These are phyloP conservation scores for Colletotrichum cereale DNA, from an alignment of 2,329 filamentous ascomycete species.

Conservation along the genomic window DNA sequence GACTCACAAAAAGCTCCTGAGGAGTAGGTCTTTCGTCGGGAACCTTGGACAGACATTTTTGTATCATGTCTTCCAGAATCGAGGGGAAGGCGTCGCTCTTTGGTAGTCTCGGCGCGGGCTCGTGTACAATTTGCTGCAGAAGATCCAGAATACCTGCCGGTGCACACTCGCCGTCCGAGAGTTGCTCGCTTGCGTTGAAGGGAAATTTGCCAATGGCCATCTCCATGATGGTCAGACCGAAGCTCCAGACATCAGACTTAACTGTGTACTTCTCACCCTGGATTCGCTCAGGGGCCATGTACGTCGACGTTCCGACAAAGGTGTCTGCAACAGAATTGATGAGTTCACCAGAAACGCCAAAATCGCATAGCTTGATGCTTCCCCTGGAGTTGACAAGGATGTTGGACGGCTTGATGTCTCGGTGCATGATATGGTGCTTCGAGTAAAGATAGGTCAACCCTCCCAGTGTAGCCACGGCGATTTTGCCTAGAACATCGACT, in stretches of 20 bases:
- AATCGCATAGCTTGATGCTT: constrained; percentile 97
- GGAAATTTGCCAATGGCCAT: constrained; percentile 97
- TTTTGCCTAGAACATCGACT: constrained; percentile 97
- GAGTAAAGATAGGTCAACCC: constrained; percentile 96
- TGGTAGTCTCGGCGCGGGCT: constrained; percentile 91
- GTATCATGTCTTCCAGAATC: constrained; percentile 96
- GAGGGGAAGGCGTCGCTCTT: constrained; percentile 98
- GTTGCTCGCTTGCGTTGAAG: constrained; percentile 81
- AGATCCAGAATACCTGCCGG: constrained; percentile 96
- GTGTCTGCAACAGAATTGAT: constrained; percentile 99
- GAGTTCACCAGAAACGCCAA: constrained; percentile 97
- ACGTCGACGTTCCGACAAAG: constrained; percentile 97
- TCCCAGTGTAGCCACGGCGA: constrained; percentile 93
- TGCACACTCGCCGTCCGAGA: constrained; percentile 80
- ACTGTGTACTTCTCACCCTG: constrained; percentile 97
- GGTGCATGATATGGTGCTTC: constrained; percentile 97
- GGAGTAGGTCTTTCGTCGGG: constrained; percentile 92
- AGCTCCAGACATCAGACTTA: constrained; percentile 99
- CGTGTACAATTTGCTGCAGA: constrained; percentile 96
- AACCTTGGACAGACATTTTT: constrained; percentile 92
- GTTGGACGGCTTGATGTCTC: constrained; percentile 98
- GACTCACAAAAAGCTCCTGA: constrained; percentile 87
- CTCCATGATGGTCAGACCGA: constrained; percentile 95
- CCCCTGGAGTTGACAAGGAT: constrained; percentile 95
- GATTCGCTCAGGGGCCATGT: constrained; percentile 99